Evolutionary conservation across 345 rosid genomes (phyloP).

Genomic region (Citrus hindsii): DNA sequence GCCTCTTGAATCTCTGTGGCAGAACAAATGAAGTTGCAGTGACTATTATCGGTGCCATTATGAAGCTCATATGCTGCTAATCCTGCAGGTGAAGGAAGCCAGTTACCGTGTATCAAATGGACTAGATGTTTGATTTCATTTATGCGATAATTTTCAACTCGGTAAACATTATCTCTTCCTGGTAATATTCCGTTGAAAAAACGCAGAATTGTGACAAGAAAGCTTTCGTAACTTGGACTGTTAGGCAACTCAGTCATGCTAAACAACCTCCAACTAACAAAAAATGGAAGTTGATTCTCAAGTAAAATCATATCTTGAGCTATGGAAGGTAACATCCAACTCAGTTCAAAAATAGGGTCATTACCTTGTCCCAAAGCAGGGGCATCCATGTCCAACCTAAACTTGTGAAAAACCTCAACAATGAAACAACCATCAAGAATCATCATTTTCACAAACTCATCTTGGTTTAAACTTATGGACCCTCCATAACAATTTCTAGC

Average conservation of each 20-base stretch:
- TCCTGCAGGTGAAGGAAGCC: neutral
- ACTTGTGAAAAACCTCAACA: constrained; percentile 3
- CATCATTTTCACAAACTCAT: constrained; percentile 28
- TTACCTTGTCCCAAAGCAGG: neutral
- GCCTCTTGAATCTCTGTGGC: constrained; percentile 18
- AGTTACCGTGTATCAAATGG: neutral
- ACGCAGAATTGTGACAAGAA: neutral
- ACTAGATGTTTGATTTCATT: neutral
- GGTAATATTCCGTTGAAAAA: neutral
- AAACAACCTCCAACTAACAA: constrained; percentile 8
- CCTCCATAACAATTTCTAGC: constrained; percentile 24
- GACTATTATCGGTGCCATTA: too few relatives aligned
- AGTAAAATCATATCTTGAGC: too few relatives aligned
- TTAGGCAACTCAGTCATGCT: neutral
- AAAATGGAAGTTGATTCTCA: constrained; percentile 18
- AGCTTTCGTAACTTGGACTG: neutral
- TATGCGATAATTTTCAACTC: too few relatives aligned
- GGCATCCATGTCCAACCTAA: neutral
- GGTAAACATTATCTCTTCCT: neutral
- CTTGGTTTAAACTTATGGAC: neutral
- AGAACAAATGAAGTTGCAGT: neutral
- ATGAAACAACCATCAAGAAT: constrained; percentile 30
- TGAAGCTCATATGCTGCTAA: neutral
- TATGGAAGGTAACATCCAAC: neutral
- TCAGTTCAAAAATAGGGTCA: neutral